Percentiles rank a stretch among this genome's conserved stretches.
Evolutionary conservation across 768 basidiomycete species (phyloP).

Genomic region (Suillus decipiens): DNA sequence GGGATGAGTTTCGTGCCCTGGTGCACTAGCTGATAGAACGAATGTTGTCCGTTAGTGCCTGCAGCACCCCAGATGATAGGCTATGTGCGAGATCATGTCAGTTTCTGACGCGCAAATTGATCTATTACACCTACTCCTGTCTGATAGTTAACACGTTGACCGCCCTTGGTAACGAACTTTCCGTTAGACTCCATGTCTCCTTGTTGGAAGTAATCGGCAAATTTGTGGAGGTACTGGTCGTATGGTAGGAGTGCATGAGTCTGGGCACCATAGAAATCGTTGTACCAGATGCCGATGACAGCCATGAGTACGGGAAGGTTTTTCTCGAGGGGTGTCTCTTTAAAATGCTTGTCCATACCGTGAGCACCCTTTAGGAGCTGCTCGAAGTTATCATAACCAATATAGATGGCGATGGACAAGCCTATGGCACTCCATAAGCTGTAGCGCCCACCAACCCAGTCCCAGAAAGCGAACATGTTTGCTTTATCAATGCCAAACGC

Average conservation of each 20-base stretch:
- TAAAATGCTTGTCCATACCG: conserved; percentile 98
- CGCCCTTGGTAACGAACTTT: conserved; percentile 93
- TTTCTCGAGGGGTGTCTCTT: conserved; percentile 78
- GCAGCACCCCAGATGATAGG: conserved; percentile 99
- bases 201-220: conserved; percentile 99
- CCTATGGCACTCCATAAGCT: conserved; percentile 99
- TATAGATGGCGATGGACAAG: conserved; percentile 87
- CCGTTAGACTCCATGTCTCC: conserved; percentile 99
- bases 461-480: conserved; percentile 99
- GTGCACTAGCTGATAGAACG: conserved; percentile 97
- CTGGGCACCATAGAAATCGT: conserved; percentile 97
- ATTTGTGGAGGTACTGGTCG: conserved; percentile 99
- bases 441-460: conserved; percentile 99
- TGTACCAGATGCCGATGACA: conserved; percentile 95
- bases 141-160: conserved; percentile 91
- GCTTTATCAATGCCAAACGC: conserved; percentile 86
- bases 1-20: conserved; percentile 94
- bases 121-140: conserved; percentile 73
- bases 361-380: conserved; percentile 89
- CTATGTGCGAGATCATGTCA: conserved; percentile 36
- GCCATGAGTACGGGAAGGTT: conserved; percentile 94
- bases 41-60: conserved; percentile 98
- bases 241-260: conserved; percentile 95
- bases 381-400: conserved; percentile 95
- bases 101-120: not conserved